Conservation (phyloP, 495 filamentous ascomycete species). For the Aspergillus affinis region DNA sequence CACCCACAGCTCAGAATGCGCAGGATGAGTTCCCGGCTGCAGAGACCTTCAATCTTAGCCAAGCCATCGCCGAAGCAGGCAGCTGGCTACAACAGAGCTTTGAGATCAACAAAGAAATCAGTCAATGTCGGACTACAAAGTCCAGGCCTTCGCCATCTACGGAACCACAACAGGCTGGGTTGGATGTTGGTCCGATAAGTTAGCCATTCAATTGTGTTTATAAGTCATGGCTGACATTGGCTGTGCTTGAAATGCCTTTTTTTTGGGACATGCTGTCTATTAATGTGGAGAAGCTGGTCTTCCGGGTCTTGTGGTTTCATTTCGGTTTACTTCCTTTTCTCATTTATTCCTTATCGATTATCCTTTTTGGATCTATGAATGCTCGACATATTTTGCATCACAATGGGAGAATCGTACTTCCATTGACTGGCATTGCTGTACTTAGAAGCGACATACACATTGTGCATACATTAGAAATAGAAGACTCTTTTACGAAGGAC, state of each 20-base stretch:
- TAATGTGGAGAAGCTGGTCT: background rate
- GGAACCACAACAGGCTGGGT: conserved; percentile 2
- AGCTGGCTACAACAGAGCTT: conserved; percentile 48
- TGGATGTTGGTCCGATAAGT: background rate
- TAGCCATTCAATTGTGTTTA: background rate
- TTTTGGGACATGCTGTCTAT: background rate
- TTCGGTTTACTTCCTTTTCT: background rate
- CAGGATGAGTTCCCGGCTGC: conserved; percentile 27
- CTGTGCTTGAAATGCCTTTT: background rate
- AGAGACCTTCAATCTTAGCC: conserved; percentile 41
- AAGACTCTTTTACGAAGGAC: background rate
- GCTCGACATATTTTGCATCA: background rate
- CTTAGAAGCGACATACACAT: background rate
- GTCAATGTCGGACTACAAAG: conserved; percentile 16
- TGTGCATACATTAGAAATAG: background rate
- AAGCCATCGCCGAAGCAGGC: conserved; percentile 46
- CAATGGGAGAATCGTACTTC: background rate
- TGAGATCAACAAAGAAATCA: conserved; percentile 35
- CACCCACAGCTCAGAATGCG: conserved; percentile 38
- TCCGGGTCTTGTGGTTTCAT: background rate
- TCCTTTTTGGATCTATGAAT: too few relatives aligned
- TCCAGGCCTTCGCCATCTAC: conserved; percentile 12
- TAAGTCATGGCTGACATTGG: background rate
- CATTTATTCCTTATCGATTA: background rate
- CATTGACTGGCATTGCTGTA: background rate